Percentiles rank a stretch among this genome's conserved stretches.
These are phyloP conservation scores for Oryza punctata DNA, from an alignment of 176 grass and related monocot species.

Conservation along the genomic window DNA sequence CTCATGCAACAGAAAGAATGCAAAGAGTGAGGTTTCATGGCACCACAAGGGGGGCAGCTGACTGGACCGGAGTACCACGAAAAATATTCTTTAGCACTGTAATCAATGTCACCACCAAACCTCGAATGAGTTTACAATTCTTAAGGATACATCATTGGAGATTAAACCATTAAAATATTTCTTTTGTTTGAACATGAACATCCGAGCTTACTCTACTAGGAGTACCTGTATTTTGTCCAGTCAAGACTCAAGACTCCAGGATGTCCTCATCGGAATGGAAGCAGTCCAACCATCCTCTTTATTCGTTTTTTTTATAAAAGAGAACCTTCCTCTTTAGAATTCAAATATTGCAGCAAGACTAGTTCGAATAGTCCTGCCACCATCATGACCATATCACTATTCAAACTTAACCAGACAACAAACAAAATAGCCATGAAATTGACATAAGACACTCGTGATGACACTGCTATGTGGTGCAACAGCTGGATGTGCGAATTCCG, in stretches of 20 bases:
- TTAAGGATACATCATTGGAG: constrained; percentile 20
- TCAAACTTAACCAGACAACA: neutral
- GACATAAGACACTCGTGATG: no score
- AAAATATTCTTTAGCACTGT: neutral
- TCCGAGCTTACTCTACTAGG: neutral
- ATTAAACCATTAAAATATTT: neutral
- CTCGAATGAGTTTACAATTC: neutral
- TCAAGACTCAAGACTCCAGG: neutral
- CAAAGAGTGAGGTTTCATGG: neutral
- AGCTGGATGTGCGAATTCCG: constrained; percentile 15
- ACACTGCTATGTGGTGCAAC: neutral
- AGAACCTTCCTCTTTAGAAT: neutral
- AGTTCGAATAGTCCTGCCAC: neutral
- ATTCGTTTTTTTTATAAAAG: no score
- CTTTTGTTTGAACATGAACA: neutral
- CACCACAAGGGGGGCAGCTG: constrained; percentile 16
- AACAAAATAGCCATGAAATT: neutral
- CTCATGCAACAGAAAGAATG: neutral
- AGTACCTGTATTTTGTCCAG: neutral
- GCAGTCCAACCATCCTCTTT: neutral
- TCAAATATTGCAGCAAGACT: neutral
- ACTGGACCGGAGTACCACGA: neutral
- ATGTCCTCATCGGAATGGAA: neutral
- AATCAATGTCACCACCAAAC: constrained; percentile 14
- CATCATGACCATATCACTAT: neutral